Evolutionary conservation across 139 green algal species (phyloP).

Genomic region (Chlorella sp.): DNA sequence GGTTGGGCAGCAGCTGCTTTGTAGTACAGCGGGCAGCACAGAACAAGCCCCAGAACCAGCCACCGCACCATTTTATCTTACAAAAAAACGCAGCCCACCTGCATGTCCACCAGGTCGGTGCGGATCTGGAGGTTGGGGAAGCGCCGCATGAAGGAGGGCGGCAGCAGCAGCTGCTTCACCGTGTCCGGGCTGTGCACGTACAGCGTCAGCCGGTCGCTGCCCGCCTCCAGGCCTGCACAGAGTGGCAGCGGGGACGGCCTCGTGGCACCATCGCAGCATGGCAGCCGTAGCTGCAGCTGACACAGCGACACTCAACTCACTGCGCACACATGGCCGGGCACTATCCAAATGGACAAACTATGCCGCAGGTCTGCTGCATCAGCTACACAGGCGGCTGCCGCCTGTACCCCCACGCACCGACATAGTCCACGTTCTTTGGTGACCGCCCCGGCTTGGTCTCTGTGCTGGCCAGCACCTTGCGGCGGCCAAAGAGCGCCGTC

Average conservation of each 20-base stretch:
- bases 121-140: constrained; percentile 30
- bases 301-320: too few species aligned
- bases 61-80: too few species aligned
- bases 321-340: too few species aligned
- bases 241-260: too few species aligned
- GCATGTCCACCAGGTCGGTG: constrained; percentile 71
- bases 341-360: not conserved
- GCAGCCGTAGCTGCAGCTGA: too few species aligned
- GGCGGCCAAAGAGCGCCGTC: constrained; percentile 69
- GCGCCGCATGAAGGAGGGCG: constrained; percentile 48
- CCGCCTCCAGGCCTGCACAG: constrained; percentile 10
- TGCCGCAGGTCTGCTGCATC: too few species aligned
- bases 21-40: too few species aligned
- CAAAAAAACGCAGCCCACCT: constrained; percentile 68
- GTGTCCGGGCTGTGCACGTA: constrained; percentile 66
- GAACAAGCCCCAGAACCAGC: too few species aligned
- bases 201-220: constrained; percentile 71
- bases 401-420: constrained; percentile 55
- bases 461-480: constrained; percentile 57
- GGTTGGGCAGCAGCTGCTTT: constrained; percentile 53
- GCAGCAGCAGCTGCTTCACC: constrained; percentile 64
- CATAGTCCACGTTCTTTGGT: constrained; percentile 84
- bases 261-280: too few species aligned
- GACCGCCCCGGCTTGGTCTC: constrained; percentile 86
- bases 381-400: too few species aligned